Percentiles rank a stretch among this genome's conserved stretches.
Evolutionary conservation across 2,329 filamentous ascomycete genomes (phyloP).

Genomic region (Exophiala alcalophila): DNA sequence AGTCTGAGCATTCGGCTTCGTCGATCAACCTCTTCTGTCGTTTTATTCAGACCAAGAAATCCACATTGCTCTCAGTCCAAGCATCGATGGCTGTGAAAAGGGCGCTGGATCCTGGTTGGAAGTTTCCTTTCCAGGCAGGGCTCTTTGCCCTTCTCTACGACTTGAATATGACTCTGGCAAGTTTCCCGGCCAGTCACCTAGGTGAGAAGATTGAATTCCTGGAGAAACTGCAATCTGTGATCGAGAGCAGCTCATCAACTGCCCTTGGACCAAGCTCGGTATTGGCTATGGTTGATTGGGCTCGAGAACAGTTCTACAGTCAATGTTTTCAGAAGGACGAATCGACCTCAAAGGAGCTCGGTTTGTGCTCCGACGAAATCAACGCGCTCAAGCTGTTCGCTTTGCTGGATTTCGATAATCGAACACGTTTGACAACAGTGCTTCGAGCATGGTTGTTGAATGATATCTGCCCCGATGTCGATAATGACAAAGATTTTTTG

Average conservation of each 20-base stretch:
- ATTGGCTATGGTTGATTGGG: slow-evolving; percentile 6
- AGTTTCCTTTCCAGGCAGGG: slow-evolving; percentile 6
- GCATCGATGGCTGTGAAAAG: slow-evolving; percentile 1
- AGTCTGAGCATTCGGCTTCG: slow-evolving; percentile 1
- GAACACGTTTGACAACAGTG: slow-evolving; percentile 3
- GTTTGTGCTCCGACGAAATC: slow-evolving; percentile 9
- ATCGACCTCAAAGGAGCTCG: slow-evolving; percentile 5
- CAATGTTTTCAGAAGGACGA: slow-evolving; percentile 11
- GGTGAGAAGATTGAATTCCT: slow-evolving; percentile 7
- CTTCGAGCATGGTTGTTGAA: slow-evolving; percentile 7
- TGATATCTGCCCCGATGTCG: slow-evolving; percentile 9
- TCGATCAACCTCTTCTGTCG: slow-evolving; percentile 1
- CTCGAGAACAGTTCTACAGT: slow-evolving; percentile 8
- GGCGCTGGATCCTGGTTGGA: slow-evolving; percentile 2
- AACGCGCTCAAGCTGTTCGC: slow-evolving; percentile 7
- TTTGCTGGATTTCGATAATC: slow-evolving; percentile 1
- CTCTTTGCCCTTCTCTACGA: slow-evolving; percentile 7
- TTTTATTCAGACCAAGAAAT: slow-evolving; percentile 6
- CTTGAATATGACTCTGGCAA: slow-evolving; percentile 11
- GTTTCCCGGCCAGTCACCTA: slow-evolving; percentile 5
- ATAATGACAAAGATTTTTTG: slow-evolving; percentile 4
- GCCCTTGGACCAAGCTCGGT: not conserved
- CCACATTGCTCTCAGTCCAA: slow-evolving; percentile 4
- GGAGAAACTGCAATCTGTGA: slow-evolving; percentile 4
- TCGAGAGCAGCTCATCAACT: slow-evolving; percentile 4